These are phyloP conservation scores for Globisporangium uncinulatum DNA, from an alignment of 352 stramenopile species.

Conservation along the genomic window DNA sequence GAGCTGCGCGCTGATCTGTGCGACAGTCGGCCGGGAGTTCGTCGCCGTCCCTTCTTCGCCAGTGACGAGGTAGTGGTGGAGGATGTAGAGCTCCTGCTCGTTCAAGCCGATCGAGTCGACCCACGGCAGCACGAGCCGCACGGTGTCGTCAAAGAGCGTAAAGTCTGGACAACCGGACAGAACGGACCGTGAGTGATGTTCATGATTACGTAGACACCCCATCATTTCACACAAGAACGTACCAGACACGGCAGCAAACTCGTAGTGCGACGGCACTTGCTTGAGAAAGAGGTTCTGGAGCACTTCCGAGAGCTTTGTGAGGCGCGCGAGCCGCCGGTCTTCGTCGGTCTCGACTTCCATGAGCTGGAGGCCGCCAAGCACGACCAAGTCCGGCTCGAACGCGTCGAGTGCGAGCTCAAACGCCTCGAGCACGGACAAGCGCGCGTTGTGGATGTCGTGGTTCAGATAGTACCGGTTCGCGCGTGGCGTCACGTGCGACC, in stretches of 20 bases:
- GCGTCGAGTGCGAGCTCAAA: slow-evolving; percentile 54
- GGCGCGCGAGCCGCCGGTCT: slow-evolving; percentile 34
- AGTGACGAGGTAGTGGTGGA: slow-evolving; percentile 78
- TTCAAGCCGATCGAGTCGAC: slow-evolving; percentile 79
- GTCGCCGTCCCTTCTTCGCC: slow-evolving; percentile 67
- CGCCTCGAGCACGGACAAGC: slow-evolving; percentile 70
- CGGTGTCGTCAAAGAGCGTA: slow-evolving; percentile 75
- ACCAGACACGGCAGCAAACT: slow-evolving; percentile 78
- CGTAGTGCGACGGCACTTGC: slow-evolving; percentile 66
- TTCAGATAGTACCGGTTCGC: slow-evolving; percentile 85
- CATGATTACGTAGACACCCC: background rate
- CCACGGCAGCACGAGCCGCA: slow-evolving; percentile 71
- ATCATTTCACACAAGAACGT: background rate
- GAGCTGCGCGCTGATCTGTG: slow-evolving; percentile 67
- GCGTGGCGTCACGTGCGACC: slow-evolving; percentile 51
- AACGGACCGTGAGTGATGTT: background rate
- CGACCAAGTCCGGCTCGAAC: slow-evolving; percentile 66
- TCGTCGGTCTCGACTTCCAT: slow-evolving; percentile 81
- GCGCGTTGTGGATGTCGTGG: slow-evolving; percentile 82
- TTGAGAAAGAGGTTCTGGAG: slow-evolving; percentile 64
- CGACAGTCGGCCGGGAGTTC: slow-evolving; percentile 65
- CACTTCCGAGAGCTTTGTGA: slow-evolving; percentile 61
- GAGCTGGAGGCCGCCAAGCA: slow-evolving; percentile 78
- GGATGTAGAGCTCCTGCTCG: slow-evolving; percentile 78
- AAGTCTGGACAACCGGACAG: slow-evolving; percentile 46